Conservation (phyloP, 345 rosid genomes). For the Limnanthes douglasii region DNA sequence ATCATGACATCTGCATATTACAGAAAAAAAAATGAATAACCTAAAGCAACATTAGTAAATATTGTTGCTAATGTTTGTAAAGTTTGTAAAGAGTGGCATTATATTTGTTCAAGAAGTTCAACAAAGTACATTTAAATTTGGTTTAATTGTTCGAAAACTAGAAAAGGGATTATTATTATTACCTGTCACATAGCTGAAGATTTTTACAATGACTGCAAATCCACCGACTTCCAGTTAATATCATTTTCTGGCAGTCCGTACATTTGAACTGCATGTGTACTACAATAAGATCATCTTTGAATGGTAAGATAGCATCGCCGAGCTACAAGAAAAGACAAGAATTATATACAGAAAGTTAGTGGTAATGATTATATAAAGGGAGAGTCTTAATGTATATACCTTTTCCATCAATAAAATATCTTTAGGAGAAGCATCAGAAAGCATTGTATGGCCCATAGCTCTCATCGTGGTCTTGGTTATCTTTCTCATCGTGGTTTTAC, state of each 20-base stretch:
- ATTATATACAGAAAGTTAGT: slow-evolving; percentile 7
- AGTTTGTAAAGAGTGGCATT: too few relatives aligned
- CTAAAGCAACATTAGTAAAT: not conserved
- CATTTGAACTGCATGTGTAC: slow-evolving; percentile 43
- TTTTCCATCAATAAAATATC: slow-evolving; percentile 32
- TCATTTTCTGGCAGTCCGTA: slow-evolving; percentile 23
- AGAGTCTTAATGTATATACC: slow-evolving; percentile 22
- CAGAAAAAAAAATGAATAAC: not conserved
- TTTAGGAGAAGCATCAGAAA: slow-evolving; percentile 22
- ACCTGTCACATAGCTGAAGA: slow-evolving; percentile 59
- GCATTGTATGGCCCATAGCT: slow-evolving; percentile 26
- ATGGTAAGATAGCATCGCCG: slow-evolving; percentile 19
- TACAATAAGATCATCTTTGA: slow-evolving; percentile 45
- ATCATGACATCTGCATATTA: slow-evolving; percentile 33
- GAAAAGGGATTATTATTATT: too few relatives aligned
- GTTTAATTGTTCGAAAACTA: too few relatives aligned
- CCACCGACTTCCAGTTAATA: slow-evolving; percentile 45
- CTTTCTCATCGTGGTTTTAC: slow-evolving; percentile 8
- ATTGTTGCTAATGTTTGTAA: too few relatives aligned
- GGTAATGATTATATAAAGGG: not conserved
- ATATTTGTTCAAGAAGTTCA: too few relatives aligned
- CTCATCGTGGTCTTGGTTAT: slow-evolving; percentile 19
- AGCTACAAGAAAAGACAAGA: slow-evolving; percentile 22
- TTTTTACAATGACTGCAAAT: slow-evolving; percentile 41
- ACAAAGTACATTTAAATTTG: too few relatives aligned